Evolutionary conservation across 306 rosid genomes (phyloP).

Genomic region (Citrullus mucosospermus): DNA sequence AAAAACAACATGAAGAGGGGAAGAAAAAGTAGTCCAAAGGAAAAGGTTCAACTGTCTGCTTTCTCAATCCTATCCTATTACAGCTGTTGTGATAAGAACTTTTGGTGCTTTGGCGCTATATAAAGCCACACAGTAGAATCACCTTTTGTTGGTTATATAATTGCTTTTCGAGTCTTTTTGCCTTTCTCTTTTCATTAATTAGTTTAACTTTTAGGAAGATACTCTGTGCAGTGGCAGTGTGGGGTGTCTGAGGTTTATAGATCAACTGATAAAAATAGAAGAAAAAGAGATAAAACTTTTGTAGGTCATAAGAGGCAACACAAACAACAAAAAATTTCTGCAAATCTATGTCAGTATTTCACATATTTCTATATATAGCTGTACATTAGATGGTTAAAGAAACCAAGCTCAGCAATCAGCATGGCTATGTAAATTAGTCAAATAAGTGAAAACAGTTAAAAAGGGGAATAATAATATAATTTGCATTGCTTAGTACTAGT

Average conservation of each 20-base stretch:
- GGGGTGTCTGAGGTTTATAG: background rate
- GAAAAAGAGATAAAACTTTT: background rate
- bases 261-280: background rate
- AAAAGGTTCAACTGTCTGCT: background rate
- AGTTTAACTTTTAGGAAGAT: conserved; percentile 1
- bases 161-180: background rate
- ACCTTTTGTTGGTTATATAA: background rate
- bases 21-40: background rate
- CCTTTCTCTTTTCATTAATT: background rate
- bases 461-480: background rate
- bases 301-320: background rate
- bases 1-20: background rate
- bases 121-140: conserved; percentile 2
- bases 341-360: conserved; percentile 8
- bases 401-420: background rate
- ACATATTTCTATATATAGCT: background rate
- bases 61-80: conserved; percentile 6
- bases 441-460: background rate
- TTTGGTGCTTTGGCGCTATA: background rate
- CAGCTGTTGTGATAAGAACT: conserved; percentile 6
- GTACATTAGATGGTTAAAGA: background rate
- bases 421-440: background rate
- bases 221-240: background rate
- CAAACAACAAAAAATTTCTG: background rate
- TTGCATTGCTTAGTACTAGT: background rate